Evolutionary conservation across 768 basidiomycete genomes (phyloP), one percentile per base, ranked within the genome.

Genomic region (Filobasidium wieringae): DNA sequence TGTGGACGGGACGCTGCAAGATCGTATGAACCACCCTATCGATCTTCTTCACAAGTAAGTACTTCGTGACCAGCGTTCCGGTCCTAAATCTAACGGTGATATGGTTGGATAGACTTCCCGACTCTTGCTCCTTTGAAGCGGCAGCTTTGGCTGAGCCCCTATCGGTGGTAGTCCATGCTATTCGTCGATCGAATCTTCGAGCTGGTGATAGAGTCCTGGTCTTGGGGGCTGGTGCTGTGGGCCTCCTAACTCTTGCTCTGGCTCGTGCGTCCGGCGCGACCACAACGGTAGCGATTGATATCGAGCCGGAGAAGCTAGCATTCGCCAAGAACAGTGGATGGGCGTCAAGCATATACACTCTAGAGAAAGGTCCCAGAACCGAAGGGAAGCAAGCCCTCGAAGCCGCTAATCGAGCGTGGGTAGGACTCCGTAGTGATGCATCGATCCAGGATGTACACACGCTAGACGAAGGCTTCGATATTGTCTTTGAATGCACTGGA

Each of bases 401-500:
- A 14, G 60, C 63, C 22, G 70, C 72, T 14, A 63, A 70, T 43
- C 43, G 57, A 26, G 60, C 57, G 27, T 74, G 73, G 73, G 66
- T 68, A 37, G 62, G 60, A 2, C 53, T 74, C 43, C 66, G 67
- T 58, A 61, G 67, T 74, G 56, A 81, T 82, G 39, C 84, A 82
- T 60, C 79, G 77, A 67, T 80, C 81, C 51, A 77, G 78, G 51
- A 77, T 7, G 82, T 83, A n/a, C 62, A 69, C 34, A 79, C 80
- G 5, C 77, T 88, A 57, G 67, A 62, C n/a, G 84, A 88, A 29
- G 93, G 93, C 30, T 92, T 89, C 75, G 90, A 95, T 72, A 78
- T 87, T 68, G 85, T 95, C 50, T 87, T 92, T 68, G 92, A 97
- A 74, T 97, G 92, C 75, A 91, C 90, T 12, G 92, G 92, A 61